phyloP scores from a whole-genome alignment of 148 eudicot species.

The Camellia sinensis region DNA sequence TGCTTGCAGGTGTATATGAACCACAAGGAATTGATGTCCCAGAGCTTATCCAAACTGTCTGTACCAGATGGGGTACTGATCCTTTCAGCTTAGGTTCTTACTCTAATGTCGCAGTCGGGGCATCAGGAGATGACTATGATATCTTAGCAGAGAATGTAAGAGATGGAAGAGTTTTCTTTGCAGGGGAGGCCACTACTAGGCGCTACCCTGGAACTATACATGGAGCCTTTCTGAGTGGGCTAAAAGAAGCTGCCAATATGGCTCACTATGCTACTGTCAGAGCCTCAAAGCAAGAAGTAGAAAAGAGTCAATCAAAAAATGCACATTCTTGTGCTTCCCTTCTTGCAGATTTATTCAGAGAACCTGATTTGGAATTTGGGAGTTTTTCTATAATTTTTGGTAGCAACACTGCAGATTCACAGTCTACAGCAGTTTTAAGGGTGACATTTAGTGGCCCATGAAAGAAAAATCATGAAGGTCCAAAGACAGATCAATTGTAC shows the following conservation, averaged over 20 bases:
- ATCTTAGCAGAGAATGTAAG: conserved; percentile 95
- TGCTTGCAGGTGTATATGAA: conserved; percentile 71
- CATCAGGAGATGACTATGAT: conserved; percentile 98
- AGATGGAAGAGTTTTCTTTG: conserved; percentile 94
- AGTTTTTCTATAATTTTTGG: conserved; percentile 68
- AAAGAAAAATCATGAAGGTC: conserved; percentile 53
- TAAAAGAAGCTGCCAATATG: conserved; percentile 94
- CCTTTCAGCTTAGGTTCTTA: conserved; percentile 91
- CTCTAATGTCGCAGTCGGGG: conserved; percentile 97
- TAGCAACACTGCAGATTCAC: conserved; percentile 52
- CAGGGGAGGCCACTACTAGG: conserved; percentile 93
- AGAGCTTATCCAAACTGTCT: conserved; percentile 88
- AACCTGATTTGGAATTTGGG: conserved; percentile 93
- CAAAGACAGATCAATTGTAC: conserved; percentile 52
- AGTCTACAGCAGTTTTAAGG: conserved; percentile 72
- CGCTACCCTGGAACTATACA: conserved; percentile 99
- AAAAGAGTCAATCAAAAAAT: conserved; percentile 59
- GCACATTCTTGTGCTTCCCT: conserved; percentile 77
- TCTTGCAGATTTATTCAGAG: conserved; percentile 88
- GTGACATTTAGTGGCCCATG: conserved; percentile 71
- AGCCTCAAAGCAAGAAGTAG: conserved; percentile 43
- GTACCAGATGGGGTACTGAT: conserved; percentile 98
- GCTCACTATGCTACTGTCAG: conserved; percentile 59
- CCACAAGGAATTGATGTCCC: conserved; percentile 94
- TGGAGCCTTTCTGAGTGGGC: conserved; percentile 94